A percentile compares a stretch with the other conserved stretches of the same genome.
Conservation (phyloP, 1,284 basidiomycete genomes). For the Trichosporon asahii region DNA sequence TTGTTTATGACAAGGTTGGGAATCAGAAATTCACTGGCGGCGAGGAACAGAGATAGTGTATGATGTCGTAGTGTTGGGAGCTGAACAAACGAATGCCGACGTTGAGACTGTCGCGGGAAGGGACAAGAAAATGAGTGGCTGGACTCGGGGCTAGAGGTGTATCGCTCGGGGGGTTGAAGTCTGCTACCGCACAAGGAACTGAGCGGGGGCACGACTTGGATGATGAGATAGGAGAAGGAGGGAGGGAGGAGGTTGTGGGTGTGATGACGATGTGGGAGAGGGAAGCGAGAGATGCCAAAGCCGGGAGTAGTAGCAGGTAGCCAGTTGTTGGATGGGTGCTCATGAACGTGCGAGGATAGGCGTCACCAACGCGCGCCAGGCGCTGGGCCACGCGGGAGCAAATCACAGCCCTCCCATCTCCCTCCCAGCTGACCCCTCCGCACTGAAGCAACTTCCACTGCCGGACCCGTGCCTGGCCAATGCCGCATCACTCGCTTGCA, state of each 20-base stretch:
- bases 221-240: neutral
- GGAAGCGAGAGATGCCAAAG: neutral
- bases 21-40: neutral
- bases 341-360: conserved; percentile 14
- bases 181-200: neutral
- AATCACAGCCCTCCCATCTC: neutral
- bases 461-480: neutral
- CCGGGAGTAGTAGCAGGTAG: neutral
- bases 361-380: conserved; percentile 6
- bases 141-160: neutral
- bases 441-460: no score
- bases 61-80: conserved; percentile 4
- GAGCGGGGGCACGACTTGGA: neutral
- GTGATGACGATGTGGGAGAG: neutral
- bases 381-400: conserved; percentile 3
- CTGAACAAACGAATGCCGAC: neutral
- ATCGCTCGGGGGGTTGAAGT: neutral
- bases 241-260: neutral
- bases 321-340: conserved; percentile 5
- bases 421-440: neutral
- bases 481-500: neutral
- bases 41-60: neutral
- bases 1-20: neutral
- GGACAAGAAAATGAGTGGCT: neutral
- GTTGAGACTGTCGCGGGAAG: neutral